phyloP scores from a whole-genome alignment of 2,329 filamentous ascomycete genomes.

The Colletotrichum tamarilloi region DNA sequence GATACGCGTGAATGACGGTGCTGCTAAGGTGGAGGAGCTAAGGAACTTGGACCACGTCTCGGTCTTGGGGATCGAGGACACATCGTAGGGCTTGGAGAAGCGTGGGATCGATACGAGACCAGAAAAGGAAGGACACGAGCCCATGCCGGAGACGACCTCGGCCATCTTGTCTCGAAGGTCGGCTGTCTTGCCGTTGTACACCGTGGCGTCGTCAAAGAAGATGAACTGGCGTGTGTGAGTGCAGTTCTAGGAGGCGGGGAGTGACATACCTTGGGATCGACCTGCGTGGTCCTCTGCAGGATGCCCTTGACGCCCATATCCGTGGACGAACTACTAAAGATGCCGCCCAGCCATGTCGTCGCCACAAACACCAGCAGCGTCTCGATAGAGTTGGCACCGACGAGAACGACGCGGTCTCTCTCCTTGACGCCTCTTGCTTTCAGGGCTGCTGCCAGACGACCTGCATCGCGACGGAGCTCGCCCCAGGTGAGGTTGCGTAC shows the following conservation, averaged over 20 bases:
- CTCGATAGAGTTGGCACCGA: conserved; percentile 80
- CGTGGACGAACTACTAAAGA: conserved; percentile 82
- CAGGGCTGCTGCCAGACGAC: conserved; percentile 72
- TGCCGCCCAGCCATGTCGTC: conserved; percentile 74
- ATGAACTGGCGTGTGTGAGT: conserved; percentile 61
- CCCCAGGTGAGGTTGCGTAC: conserved; percentile 73
- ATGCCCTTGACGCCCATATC: conserved; percentile 87
- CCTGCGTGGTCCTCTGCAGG: conserved; percentile 78
- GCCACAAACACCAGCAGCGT: conserved; percentile 79
- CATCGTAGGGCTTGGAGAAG: conserved; percentile 70
- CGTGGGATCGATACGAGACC: conserved; percentile 74
- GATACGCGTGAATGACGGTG: conserved; percentile 68
- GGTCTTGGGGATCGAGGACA: conserved; percentile 61
- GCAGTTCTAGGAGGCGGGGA: not conserved
- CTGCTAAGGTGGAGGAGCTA: conserved; percentile 39
- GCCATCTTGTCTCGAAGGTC: conserved; percentile 80
- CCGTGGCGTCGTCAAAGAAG: conserved; percentile 84
- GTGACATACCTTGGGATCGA: conserved; percentile 72
- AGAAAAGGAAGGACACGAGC: conserved; percentile 68
- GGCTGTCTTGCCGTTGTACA: conserved; percentile 82
- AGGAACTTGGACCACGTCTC: conserved; percentile 60
- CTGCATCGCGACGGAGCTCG: conserved; percentile 70
- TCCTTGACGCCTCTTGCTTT: conserved; percentile 71
- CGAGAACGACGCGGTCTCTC: conserved; percentile 81
- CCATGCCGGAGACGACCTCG: conserved; percentile 73